phyloP scores from a whole-genome alignment of 176 grass and related monocot species.

The Poa pratensis region DNA sequence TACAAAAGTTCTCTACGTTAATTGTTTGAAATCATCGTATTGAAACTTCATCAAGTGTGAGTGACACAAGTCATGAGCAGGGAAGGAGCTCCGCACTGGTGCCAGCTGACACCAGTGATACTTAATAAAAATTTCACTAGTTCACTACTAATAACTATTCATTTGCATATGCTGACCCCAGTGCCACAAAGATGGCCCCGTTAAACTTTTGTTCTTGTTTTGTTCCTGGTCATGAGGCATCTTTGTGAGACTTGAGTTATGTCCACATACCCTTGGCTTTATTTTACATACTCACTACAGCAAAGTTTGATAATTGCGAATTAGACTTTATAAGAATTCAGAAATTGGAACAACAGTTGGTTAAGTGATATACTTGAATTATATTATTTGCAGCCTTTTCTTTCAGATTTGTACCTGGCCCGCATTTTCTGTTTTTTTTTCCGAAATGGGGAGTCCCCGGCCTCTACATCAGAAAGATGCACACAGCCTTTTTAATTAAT shows the following conservation, averaged over 20 bases:
- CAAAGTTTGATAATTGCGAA: conserved; percentile 11
- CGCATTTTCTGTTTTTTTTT: neutral
- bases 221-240: neutral
- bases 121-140: too few relatives aligned
- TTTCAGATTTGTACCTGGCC: neutral
- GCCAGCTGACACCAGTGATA: too few relatives aligned
- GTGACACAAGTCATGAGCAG: neutral
- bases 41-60: conserved; percentile 34
- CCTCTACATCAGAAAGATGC: too few relatives aligned
- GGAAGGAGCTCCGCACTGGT: neutral
- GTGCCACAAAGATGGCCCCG: too few relatives aligned
- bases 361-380: conserved; percentile 36
- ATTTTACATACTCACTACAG: neutral
- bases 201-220: too few relatives aligned
- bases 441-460: too few relatives aligned
- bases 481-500: too few relatives aligned
- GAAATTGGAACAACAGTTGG: conserved; percentile 10
- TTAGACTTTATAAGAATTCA: neutral
- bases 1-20: conserved; percentile 18
- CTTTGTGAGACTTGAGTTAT: neutral
- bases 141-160: too few relatives aligned
- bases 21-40: neutral
- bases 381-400: conserved; percentile 16
- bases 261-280: neutral
- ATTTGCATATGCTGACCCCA: too few relatives aligned